phyloP scores from a whole-genome alignment of 2,329 filamentous ascomycete species.

The Ophiostoma sp. region DNA sequence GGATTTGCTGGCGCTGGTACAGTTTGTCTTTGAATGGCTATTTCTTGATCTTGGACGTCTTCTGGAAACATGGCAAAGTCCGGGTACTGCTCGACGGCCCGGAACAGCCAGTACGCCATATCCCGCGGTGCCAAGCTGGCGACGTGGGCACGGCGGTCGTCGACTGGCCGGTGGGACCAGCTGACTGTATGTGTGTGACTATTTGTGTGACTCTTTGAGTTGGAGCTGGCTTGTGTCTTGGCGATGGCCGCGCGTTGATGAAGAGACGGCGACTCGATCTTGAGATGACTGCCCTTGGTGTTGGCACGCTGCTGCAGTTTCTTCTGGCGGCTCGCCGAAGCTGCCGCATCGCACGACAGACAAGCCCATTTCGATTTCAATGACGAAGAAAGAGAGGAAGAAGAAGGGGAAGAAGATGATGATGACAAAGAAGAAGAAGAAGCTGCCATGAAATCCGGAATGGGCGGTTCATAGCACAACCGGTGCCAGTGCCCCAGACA shows the following conservation, averaged over 20 bases:
- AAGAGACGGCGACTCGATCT: neutral
- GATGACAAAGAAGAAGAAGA: neutral
- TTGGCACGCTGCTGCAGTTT: neutral
- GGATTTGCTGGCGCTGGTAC: neutral
- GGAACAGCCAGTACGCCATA: constrained; percentile 60
- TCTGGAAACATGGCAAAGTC: constrained; percentile 59
- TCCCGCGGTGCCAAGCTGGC: constrained; percentile 54
- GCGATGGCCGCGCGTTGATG: neutral
- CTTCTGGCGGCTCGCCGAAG: neutral
- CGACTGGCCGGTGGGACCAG: neutral
- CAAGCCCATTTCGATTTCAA: constrained; percentile 58
- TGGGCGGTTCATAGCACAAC: constrained; percentile 70
- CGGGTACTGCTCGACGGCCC: constrained; percentile 56
- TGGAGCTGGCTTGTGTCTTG: neutral
- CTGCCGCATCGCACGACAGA: neutral
- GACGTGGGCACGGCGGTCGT: constrained; percentile 34
- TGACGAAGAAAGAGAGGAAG: neutral
- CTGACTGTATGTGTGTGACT: neutral
- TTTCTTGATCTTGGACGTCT: constrained; percentile 24
- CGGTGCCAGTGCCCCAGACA: constrained; percentile 79
- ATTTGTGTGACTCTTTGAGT: neutral
- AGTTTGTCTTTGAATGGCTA: neutral
- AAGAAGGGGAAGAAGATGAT: no score
- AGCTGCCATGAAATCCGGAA: constrained; percentile 51
- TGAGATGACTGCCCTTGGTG: neutral